phyloP scores from a whole-genome alignment of 805 yeast genomes.

The Nakazawaea ishiwadae region DNA sequence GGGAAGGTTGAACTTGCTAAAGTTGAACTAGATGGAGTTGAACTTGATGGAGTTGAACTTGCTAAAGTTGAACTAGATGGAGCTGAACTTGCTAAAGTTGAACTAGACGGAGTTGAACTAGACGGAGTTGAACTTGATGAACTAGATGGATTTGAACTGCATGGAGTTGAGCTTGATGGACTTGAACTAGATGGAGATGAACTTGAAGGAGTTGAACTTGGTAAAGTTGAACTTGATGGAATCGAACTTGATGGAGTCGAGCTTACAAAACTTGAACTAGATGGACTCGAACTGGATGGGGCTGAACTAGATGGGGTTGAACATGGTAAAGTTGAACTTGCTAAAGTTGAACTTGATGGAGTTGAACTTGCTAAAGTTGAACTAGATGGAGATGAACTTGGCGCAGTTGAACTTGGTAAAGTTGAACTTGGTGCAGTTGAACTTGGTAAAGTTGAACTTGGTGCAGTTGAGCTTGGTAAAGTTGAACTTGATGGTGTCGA shows the following conservation, averaged over 20 bases:
- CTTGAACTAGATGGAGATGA: background rate
- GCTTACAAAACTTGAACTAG: too few relatives aligned
- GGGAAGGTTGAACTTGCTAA: background rate
- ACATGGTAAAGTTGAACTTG: too few relatives aligned
- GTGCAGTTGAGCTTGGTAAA: background rate
- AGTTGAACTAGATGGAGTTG: background rate
- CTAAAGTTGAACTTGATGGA: background rate
- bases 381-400: background rate
- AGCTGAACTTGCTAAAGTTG: background rate
- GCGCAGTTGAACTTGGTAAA: background rate
- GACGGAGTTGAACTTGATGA: background rate
- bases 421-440: background rate
- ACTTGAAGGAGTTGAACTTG: background rate
- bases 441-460: slow-evolving; percentile 1
- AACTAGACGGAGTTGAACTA: background rate
- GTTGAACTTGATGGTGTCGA: background rate
- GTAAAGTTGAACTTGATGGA: background rate
- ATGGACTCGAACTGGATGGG: too few relatives aligned
- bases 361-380: background rate
- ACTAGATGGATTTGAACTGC: background rate
- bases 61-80: background rate
- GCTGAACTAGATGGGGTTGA: too few relatives aligned
- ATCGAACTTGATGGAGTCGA: background rate
- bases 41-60: background rate
- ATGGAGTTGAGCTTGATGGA: background rate